Base-by-base conservation (phyloP, 208 protist genomes). In the Leptomonas pyrrhocoris region DNA sequence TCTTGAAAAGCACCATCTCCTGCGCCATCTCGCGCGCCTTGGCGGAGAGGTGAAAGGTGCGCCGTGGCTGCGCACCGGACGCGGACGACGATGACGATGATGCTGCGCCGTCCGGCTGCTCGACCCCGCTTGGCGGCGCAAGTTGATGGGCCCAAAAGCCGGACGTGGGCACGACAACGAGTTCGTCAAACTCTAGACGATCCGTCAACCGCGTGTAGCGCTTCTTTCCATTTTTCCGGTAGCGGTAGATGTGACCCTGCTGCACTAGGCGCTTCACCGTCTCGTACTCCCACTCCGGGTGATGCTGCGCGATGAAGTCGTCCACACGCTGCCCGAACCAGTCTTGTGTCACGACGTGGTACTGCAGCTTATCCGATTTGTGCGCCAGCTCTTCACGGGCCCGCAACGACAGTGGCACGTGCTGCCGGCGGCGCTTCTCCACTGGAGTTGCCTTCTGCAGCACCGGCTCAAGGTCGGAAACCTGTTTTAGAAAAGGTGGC, bases 1-100 rank as follows among this genome's bases (percentile, higher is more conserved):
- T 98, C 76, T 96, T 98, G 75, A 97, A 98, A 16, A 98, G 76
- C 34, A 97, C 92, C 94, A 96, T 96, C 45, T 91, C 81, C 66
- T 94, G 89, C 38, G 93, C 92, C 78, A 84, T 87, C 66, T 95
- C 86, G 7, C 84, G 59, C 34, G 84, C 85, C 59, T 84, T 68
- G 18, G 77, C 46, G 5, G 92, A 94, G 13, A 97, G 79, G 46
- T 81, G 80, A 73, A 95, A 90, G 3, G 50, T 21, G 28, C 74
- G 48, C 45, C 60, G 69, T 48, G 46, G 19, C 58, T 38, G 60
- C 40, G 28, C 27, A 9, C 40, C 30, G 7, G 34, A 12, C 43
- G 16, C 16, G 16, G 43, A n/a, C 42, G 30, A 31, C 27, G 46
- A 16, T 31, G 54, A 55, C 25, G 64, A 43, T 16, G 48, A 23